Evolutionary conservation across 768 basidiomycete genomes (phyloP), one percentile per base, ranked within the genome.

Genomic region (Hemileccinum rubropunctum): DNA sequence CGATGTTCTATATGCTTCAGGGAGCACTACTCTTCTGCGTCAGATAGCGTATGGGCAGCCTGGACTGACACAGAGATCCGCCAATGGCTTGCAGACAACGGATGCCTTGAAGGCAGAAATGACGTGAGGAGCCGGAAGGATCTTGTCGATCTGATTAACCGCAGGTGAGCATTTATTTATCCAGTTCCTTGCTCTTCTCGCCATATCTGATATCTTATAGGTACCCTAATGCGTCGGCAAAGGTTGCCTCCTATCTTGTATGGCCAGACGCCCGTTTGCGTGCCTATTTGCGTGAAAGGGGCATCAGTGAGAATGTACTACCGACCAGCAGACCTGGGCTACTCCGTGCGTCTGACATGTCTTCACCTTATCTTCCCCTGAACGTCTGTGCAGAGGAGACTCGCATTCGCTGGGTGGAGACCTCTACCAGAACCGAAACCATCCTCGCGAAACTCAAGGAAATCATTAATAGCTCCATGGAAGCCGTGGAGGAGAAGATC

Each of bases 251-350:
- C 3, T 97, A 95, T 70, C 73, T 95, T 43, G 77, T 79, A 10
- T 98, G 95, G 95, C 90, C 91, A 12, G 95, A 98, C 61, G 90
- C 94, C 3, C 80, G 95, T 28, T 82, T 98, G 23, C 85, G 94
- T 40, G 92, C 88, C 2, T 97, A 90, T 69, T 78, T 98, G 17
- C 79, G 92, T 38, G 82, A 88, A 61, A 79, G 81, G 55, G 88
- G 86, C 42, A 61, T 95, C 26, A 73, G 77, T 53, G 91, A 95
- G 58, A 76, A 76, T n/a, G 72, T 75, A 42, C 73, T 90, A 36
- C 84, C 87, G 1, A 79, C 75, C 1, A 65, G 61, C 3, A 81
- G 93, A 32, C 82, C 89, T 0, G 84, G 84, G n/a, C 79, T 97
- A 17, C 76, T 98, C 30, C 89, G 88, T 87, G 60, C 43, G 63